Evolutionary conservation across 106 monocot species (phyloP).

Genomic region (Iris macrosiphon): DNA sequence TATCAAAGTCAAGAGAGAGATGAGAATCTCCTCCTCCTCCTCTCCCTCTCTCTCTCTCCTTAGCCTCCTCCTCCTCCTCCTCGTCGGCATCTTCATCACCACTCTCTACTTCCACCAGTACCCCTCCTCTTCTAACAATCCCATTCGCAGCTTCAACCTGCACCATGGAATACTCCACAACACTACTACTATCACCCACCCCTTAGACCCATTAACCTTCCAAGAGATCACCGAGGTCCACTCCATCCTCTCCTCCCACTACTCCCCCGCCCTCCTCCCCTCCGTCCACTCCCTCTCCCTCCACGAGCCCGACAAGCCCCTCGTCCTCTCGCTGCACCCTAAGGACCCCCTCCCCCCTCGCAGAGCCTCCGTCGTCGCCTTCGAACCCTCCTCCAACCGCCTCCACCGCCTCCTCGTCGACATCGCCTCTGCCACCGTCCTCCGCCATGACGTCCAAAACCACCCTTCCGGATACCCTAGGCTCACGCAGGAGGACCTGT

Average conservation of each 20-base stretch:
- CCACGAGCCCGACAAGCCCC: slow-evolving; percentile 45
- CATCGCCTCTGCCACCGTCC: slow-evolving; percentile 15
- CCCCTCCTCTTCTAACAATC: too few relatives aligned
- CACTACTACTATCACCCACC: slow-evolving; percentile 15
- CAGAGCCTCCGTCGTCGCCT: slow-evolving; percentile 33
- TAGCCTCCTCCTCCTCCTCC: not conserved
- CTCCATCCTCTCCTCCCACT: slow-evolving; percentile 31
- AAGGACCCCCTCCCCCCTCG: slow-evolving; percentile 44
- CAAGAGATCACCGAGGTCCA: slow-evolving; percentile 41
- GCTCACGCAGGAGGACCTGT: slow-evolving; percentile 56
- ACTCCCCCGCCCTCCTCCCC: slow-evolving; percentile 38
- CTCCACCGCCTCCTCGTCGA: slow-evolving; percentile 33
- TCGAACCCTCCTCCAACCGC: slow-evolving; percentile 14
- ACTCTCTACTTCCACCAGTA: not conserved
- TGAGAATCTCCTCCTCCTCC: too few relatives aligned
- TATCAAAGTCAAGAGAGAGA: too few relatives aligned
- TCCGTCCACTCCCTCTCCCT: slow-evolving; percentile 58
- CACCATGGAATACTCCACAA: not conserved
- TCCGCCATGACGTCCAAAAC: slow-evolving; percentile 8
- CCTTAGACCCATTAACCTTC: slow-evolving; percentile 65
- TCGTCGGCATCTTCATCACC: not conserved
- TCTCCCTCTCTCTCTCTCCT: too few relatives aligned
- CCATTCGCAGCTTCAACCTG: too few relatives aligned
- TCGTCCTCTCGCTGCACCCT: slow-evolving; percentile 32
- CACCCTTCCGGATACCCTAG: slow-evolving; percentile 44